Evolutionary conservation across 768 basidiomycete species (phyloP), one percentile per base, ranked within the genome.

Genomic region (Lentinula boryana): DNA sequence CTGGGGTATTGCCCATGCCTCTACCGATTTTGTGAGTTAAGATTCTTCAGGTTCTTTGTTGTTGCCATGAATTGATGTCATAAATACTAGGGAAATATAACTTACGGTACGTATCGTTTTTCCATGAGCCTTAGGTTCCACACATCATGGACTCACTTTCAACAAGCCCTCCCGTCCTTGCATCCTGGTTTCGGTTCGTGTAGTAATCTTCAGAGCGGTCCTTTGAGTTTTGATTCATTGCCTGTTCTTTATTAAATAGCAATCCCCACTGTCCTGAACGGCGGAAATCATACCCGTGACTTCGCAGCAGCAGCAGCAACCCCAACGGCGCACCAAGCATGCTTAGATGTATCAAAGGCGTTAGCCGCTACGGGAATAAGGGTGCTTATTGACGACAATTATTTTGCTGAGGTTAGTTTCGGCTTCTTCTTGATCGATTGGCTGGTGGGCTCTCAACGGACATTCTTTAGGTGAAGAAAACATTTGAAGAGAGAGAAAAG

Each of bases 21-120:
- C 89, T 4, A 93, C 91, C 2, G 91, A 93, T 69, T 93, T 93
- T 64, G 91, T 91, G 65, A 75, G 88, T 74, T 16, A 9, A 46
- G 27, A 9, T 5, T 58, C 21, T 12, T 55, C 6, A 13, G 41
- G 21, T 36, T 23, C 9, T 33, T 5, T 15, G 18, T 23, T 55
- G 9, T 6, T 18, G 5, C n/a, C 32, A n/a, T 40, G 9, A 27
- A n/a, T 36, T 40, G 18, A 21, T 10, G 18, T 23, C 50, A 13
- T 10, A 3, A 32, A 12, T 49, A 4, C 21, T 55, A 89, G 88
- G 88, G 88, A 27, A 90, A 91, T 68, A 76, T 93, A 27, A 86
- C 85, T 4, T 89, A 93, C 64, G 83, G 90, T 90, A 68, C 53
- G 71, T 53, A 41, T 35, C 50, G 12, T 41, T 32, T 38, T 38